Evolutionary conservation across 371 early-diverging fungal genomes (phyloP), one percentile per base, ranked within the genome.

Genomic region (Rhizopus stolonifer): DNA sequence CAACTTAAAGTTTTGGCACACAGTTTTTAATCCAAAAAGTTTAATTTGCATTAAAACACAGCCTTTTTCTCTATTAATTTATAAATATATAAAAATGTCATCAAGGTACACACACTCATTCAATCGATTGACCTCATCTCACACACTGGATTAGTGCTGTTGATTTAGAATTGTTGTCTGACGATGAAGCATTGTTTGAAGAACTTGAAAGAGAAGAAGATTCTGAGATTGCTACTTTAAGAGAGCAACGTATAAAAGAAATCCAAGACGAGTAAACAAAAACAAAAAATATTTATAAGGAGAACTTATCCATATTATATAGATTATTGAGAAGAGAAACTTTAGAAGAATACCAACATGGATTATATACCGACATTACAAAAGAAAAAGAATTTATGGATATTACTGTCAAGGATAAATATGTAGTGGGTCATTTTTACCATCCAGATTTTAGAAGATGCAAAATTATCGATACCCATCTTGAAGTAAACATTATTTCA

Each of bases 361-460:
- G 98, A n/a, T 63, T 80, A 0, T 95, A 91, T 69, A 77, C 79
- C 9, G 90, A 91, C 31, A 78, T 95, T 31, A 53, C 60, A 15
- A 79, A 76, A 9, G 98, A 98, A 61, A 95, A 94, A 71, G 93
- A 92, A 17, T 75, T 95, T 49, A 83, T 98, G 70, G 78, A 86
- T 36, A 81, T 91, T 24, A 90, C 94, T 6, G 90, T 94, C 24
- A 76, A 71, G 17, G 79, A 83, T n/a, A 83, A 86, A 45, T 73
- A 82, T 36, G 82, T 83, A 24, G 89, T 93, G 4, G 87, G 93
- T 6, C 95, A 96, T 60, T 98, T 98, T 61, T 90, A 76, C 44
- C 96, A 94, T 61, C 79, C 85, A 45, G 94, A 95, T 55, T 98
- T 97, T 72, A 82, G 92, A 55, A 81, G 94, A 38, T 97, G 99